These are phyloP conservation scores for Taphrina pruni DNA, from an alignment of 1,139 yeast species.

Conservation along the genomic window DNA sequence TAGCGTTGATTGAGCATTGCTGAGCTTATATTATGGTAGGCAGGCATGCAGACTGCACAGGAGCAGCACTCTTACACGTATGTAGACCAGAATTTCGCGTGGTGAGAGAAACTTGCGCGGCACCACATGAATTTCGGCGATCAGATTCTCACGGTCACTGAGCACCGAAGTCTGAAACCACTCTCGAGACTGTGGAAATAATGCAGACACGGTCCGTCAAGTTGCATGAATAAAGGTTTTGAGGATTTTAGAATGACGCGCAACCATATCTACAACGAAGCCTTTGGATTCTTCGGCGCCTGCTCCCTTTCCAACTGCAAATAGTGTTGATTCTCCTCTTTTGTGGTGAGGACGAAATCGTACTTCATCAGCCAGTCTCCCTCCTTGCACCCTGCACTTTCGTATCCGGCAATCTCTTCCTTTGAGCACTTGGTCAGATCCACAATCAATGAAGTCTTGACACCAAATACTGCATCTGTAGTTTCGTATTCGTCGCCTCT, in stretches of 20 bases:
- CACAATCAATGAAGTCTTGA: slow-evolving; percentile 52
- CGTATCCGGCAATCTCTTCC: slow-evolving; percentile 47
- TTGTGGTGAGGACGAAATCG: slow-evolving; percentile 21
- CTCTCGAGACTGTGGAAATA: no score
- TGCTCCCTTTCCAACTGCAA: not conserved
- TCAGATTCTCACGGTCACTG: slow-evolving; percentile 4
- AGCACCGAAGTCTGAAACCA: not conserved
- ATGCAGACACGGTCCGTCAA: not conserved
- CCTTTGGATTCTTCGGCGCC: slow-evolving; percentile 16
- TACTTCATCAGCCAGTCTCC: slow-evolving; percentile 30
- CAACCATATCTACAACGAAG: not conserved
- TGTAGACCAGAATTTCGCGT: not conserved
- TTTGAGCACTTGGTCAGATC: slow-evolving; percentile 53
- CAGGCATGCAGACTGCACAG: no score
- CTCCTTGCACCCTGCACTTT: slow-evolving; percentile 16
- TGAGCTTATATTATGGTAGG: no score
- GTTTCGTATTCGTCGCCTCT: slow-evolving; percentile 52
- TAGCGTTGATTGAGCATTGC: no score
- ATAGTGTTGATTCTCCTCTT: slow-evolving; percentile 13
- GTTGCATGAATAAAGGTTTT: not conserved
- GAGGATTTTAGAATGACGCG: not conserved
- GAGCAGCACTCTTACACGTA: not conserved
- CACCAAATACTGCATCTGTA: slow-evolving; percentile 54
- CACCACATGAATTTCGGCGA: slow-evolving; percentile 6
- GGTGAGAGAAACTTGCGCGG: slow-evolving; percentile 1